Base-by-base conservation (phyloP, 176 grass and related monocot species). In the Oryza officinalis region DNA sequence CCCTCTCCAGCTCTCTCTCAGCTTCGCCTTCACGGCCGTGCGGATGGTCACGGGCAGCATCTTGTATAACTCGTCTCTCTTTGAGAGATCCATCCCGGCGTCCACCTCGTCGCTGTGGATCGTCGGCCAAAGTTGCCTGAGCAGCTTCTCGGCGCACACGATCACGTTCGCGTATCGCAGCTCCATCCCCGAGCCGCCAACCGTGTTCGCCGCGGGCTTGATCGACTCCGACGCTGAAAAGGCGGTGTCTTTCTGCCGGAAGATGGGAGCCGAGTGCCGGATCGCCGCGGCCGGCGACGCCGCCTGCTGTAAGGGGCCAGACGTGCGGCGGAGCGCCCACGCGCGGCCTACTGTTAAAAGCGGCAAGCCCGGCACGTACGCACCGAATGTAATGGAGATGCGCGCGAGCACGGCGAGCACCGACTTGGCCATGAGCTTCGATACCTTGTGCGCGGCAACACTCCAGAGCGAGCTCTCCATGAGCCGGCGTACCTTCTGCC, bases 231-330 rank as follows among this genome's bases (percentile, higher is more conserved):
- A 63, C 45, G 85, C 38, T 1, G 70, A 30, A 6, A 81, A 44
- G 6, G 75, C 38, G 9, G 41, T 4, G 59, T 88, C 82, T 27
- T 77, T 90, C 23, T 46, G 79, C 13, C 63, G 40, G 66, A 88
- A 88, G 26, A 98, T 92, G 30, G 96, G 92, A 8, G 91, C 93
- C 37, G 93, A 98, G 76, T 93, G 85, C 59, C 93, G 72, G 46
- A 85, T 52, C 23, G 72, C 67, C 9, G 71, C 30, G 72, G 72
- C 75, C 10, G 79, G 46, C 6, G 78, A 3, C 14, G 64, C 13
- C 31, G 78, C 50, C 5, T 77, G 85, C 23, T 91, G 82, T 13
- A 89, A 57, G 11, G 86, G 92, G 22, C 90, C 90, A 8, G 86
- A 93, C 11, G 89, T 88, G 69, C 78, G 40, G 17, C 85, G 85